Base-by-base conservation (phyloP, 2,329 filamentous ascomycete genomes). In the Beauveria asiatica region DNA sequence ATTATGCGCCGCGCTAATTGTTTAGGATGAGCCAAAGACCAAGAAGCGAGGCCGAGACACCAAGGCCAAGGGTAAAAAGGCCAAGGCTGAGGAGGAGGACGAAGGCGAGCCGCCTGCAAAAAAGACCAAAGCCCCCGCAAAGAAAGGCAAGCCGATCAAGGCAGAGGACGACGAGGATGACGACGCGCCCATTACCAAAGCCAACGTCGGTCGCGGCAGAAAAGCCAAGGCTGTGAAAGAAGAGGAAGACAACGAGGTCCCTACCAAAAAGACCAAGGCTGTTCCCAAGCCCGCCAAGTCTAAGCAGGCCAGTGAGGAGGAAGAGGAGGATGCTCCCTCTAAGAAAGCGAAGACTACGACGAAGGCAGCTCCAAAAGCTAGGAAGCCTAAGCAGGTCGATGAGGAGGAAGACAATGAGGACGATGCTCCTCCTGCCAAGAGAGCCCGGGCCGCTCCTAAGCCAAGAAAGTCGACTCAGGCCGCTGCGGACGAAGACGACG, bases 51-150 rank as follows among this genome's bases (percentile, higher is more conserved):
- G 68, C 21, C 69, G 70, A 73, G 25, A 51, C 11, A 19, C 37
- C 39, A 59, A 51, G 39, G 19, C 37, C 44, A 59, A 59, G 56
- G 56, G 46, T 19, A 59, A 23, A 30, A 45, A 51, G 11, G 46
- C n/a, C 11, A 21, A 73, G 66, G 73, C 73, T 64, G 68, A 63
- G 7, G 68, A 69, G 4, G 70, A 72, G 11, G 72, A 73, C 8
- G 69, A 68, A 5, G 67, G 72, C 19, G 70, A 72, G 16, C 6
- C 54, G 3, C 46, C 56, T 6, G 56, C 46, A 27, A 66, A 75
- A 61, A 70, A 70, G 13, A 74, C 75, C 62, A 75, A 72, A 64
- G 65, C 52, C 21, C 25, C 41, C 7, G 41, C 70, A 23, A 75
- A 72, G 66, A 69, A 70, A 52, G 56, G 64, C 46, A 68, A 70